Base-by-base conservation (phyloP, 495 filamentous ascomycete genomes). In the Neohortaea acidophila region DNA sequence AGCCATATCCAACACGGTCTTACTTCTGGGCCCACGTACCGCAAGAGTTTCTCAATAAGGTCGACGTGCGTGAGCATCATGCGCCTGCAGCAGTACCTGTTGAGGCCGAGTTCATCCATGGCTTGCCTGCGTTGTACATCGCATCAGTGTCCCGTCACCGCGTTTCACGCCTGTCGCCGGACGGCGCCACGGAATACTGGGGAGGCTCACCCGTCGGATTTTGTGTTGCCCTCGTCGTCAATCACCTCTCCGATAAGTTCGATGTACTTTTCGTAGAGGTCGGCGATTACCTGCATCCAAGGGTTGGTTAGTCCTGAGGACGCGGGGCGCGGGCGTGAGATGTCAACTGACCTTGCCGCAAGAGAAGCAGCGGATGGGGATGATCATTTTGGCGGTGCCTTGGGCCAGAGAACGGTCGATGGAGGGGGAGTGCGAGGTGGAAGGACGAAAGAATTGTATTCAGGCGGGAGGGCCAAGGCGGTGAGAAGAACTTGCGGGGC, bases 31-130 rank as follows among this genome's bases (percentile, higher is more conserved):
- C 15, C 3, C n/a, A 15, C 41, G 12, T 72, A 96, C 86, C 87
- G 84, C 18, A 97, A 70, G 14, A 97, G 71, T 66, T 97, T 97
- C 69, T 97, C 89, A 46, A 97, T 96, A 37, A 97, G 65, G 56
- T 97, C 89, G 45, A 97, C 91, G 58, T 97, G 89, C n/a, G 89
- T 97, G 84, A 97, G 92, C 51, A 97, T 69, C 89, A 97, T 97
- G 55, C 89, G 75, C 32, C 89, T 80, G 62, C 89, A 97, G 67
- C 89, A 97, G 63, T 96, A 97, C 24, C 89, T 75, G 59, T 83
- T 84, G 64, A 86, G 84, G 21, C 84, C 84, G 7, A 96, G 75
- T 44, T 81, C 65, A 55, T 96, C 85, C 78, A 97, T 86, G 19
- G 87, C 89, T 51, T 48, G 40, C 15, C 45, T 44, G 34, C 23